Evolutionary conservation across 192 early-diverging fungal species (phyloP).

Genomic region (Gonapodya sp.): DNA sequence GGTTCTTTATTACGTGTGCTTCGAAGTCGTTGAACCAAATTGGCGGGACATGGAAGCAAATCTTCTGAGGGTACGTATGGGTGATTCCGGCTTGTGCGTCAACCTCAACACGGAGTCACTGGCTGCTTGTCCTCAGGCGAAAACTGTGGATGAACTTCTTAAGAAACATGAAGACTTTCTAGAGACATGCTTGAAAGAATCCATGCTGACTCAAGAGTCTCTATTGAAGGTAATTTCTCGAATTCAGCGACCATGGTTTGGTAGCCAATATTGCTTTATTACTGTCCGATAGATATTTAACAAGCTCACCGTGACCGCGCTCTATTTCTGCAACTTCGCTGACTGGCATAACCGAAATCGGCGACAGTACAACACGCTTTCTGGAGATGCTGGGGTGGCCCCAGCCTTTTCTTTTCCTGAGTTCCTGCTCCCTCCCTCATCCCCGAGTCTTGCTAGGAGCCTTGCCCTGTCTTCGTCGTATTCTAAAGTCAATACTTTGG

Average conservation of each 20-base stretch:
- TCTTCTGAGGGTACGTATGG: conserved; percentile 37
- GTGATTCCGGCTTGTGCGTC: conserved; percentile 4
- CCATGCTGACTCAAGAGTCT: conserved; percentile 74
- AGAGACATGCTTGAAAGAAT: conserved; percentile 81
- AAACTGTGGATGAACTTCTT: conserved; percentile 82
- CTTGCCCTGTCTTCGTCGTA: conserved; percentile 27
- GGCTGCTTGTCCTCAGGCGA: conserved; percentile 27
- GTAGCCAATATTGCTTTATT: conserved; percentile 17
- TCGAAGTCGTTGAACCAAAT: conserved; percentile 87
- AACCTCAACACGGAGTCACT: too few relatives aligned
- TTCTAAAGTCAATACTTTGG: conserved; percentile 27
- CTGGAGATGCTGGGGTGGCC: background rate
- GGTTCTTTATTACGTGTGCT: conserved; percentile 69
- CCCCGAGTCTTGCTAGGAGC: conserved; percentile 6
- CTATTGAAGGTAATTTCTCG: conserved; percentile 60
- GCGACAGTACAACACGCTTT: conserved; percentile 12
- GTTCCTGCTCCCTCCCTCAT: conserved; percentile 28
- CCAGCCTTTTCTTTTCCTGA: conserved; percentile 35
- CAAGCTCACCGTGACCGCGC: background rate
- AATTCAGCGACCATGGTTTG: conserved; percentile 6
- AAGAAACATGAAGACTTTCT: conserved; percentile 72
- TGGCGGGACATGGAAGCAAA: conserved; percentile 62
- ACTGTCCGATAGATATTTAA: conserved; percentile 26
- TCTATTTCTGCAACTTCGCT: conserved; percentile 8
- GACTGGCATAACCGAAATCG: conserved; percentile 12